Conservation (phyloP, 2,329 filamentous ascomycete genomes). For the Fusarium armeniacum region DNA sequence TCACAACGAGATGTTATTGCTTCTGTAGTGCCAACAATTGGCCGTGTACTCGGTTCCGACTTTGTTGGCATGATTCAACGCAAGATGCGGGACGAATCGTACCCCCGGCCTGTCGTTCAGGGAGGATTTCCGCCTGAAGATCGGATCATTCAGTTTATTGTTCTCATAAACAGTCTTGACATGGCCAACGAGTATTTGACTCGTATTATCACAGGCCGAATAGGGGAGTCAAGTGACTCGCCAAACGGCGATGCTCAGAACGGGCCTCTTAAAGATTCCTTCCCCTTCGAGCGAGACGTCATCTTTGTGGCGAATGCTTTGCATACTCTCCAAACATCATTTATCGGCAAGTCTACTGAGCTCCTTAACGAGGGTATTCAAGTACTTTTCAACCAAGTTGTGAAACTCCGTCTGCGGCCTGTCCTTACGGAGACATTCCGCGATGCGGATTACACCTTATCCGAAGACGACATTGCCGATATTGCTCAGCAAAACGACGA, state of each 20-base stretch:
- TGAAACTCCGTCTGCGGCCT: slow-evolving; percentile 86
- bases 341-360: slow-evolving; percentile 83
- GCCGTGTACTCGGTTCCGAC: slow-evolving; percentile 85
- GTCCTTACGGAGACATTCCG: slow-evolving; percentile 91
- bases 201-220: slow-evolving; percentile 81
- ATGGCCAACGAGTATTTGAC: slow-evolving; percentile 90
- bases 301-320: slow-evolving; percentile 77
- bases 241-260: slow-evolving; percentile 55
- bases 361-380: slow-evolving; percentile 86
- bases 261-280: slow-evolving; percentile 71
- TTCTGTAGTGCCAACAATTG: slow-evolving; percentile 82
- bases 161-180: slow-evolving; percentile 96
- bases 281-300: slow-evolving; percentile 85
- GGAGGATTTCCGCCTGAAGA: slow-evolving; percentile 89
- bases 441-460: slow-evolving; percentile 86
- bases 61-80: slow-evolving; percentile 98
- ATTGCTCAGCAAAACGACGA: slow-evolving; percentile 67
- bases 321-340: slow-evolving; percentile 76
- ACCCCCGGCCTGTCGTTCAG: slow-evolving; percentile 83
- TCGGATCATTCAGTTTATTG: slow-evolving; percentile 88
- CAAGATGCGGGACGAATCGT: slow-evolving; percentile 97
- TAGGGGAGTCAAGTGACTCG: slow-evolving; percentile 62
- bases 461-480: slow-evolving; percentile 72
- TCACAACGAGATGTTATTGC: slow-evolving; percentile 84
- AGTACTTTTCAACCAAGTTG: slow-evolving; percentile 88